These are phyloP conservation scores for Fragaria nilgerrensis DNA, from an alignment of 306 rosid genomes.

Conservation along the genomic window DNA sequence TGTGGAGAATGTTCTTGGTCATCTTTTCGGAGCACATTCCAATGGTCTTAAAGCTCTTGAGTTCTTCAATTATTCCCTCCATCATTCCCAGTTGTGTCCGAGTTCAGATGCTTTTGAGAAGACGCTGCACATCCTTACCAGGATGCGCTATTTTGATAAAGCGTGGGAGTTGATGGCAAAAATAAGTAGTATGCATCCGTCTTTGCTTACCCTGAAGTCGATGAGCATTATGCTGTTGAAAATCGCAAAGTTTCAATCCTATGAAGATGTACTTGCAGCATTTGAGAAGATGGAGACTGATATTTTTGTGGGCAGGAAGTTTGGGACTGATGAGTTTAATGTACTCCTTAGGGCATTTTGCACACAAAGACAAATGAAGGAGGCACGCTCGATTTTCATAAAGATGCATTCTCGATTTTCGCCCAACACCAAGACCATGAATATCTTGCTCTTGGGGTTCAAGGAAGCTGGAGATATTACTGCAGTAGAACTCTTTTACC, in stretches of 20 bases:
- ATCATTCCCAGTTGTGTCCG: constrained; percentile 37
- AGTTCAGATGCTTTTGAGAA: constrained; percentile 63
- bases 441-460: constrained; percentile 82
- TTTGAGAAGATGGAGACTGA: constrained; percentile 67
- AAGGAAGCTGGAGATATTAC: constrained; percentile 82
- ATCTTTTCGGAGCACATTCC: constrained; percentile 73
- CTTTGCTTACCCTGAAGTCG: constrained; percentile 67
- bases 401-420: constrained; percentile 60
- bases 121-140: constrained; percentile 65
- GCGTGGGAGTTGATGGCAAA: constrained; percentile 69
- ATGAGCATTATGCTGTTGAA: constrained; percentile 83
- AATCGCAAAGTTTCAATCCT: constrained; percentile 52
- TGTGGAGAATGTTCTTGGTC: constrained; percentile 54
- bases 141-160: constrained; percentile 80
- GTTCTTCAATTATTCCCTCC: constrained; percentile 57
- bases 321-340: constrained; percentile 74
- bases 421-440: constrained; percentile 73
- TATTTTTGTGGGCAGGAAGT: constrained; percentile 51
- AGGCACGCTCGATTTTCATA: constrained; percentile 66
- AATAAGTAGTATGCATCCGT: constrained; percentile 39
- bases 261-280: constrained; percentile 15
- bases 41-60: constrained; percentile 89
- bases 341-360: constrained; percentile 72
- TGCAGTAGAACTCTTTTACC: constrained; percentile 75
- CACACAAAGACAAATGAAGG: constrained; percentile 83